Conservation (phyloP, 495 filamentous ascomycete species). For the Barbatosphaeria neglecta region DNA sequence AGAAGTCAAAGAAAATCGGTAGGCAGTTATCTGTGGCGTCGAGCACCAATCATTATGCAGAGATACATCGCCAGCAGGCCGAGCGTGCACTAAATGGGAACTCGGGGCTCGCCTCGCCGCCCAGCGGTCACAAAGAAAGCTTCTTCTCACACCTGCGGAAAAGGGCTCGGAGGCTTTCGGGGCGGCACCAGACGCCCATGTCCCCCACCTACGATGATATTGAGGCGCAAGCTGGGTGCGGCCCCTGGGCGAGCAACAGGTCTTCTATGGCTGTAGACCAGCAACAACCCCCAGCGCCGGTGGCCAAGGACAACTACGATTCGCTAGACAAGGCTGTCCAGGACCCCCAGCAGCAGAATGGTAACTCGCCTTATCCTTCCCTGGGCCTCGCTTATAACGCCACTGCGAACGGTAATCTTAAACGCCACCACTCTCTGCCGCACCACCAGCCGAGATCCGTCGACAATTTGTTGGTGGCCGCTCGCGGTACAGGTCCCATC, state of each 20-base stretch:
- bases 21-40: constrained; percentile 93
- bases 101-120: constrained; percentile 50
- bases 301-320: constrained; percentile 49
- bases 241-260: constrained; percentile 72
- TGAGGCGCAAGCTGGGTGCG: constrained; percentile 84
- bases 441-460: constrained; percentile 53
- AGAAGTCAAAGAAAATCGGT: constrained; percentile 85
- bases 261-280: constrained; percentile 74
- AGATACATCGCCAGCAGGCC: constrained; percentile 80
- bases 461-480: constrained; percentile 48
- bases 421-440: constrained; percentile 67
- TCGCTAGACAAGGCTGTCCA: constrained; percentile 70
- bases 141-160: constrained; percentile 98
- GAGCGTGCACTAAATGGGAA: constrained; percentile 84
- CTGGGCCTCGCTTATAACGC: constrained; percentile 40
- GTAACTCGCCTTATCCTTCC: constrained; percentile 47
- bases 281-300: constrained; percentile 34
- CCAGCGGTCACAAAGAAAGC: constrained; percentile 69
- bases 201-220: constrained; percentile 71
- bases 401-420: constrained; percentile 40
- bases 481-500: constrained; percentile 47
- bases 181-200: constrained; percentile 66
- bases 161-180: constrained; percentile 83
- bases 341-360: constrained; percentile 52
- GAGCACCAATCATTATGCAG: constrained; percentile 76